Conservation (phyloP, 495 filamentous ascomycete genomes). For the Trichoderma parareesei region DNA sequence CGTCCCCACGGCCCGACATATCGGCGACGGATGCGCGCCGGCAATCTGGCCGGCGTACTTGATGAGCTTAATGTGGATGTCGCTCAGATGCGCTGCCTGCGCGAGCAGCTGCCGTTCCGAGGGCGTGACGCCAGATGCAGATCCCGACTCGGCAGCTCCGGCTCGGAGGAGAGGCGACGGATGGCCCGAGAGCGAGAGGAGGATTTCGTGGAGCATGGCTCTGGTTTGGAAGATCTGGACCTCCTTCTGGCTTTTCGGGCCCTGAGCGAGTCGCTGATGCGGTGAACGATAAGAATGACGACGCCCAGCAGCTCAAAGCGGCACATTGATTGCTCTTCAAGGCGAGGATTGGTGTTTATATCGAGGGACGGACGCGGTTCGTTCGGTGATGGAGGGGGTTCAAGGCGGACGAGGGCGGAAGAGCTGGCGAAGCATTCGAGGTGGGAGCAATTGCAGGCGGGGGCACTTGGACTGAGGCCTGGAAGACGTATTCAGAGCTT, state of each 20-base stretch:
- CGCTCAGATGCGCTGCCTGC: constrained; percentile 65
- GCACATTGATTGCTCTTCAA: constrained; percentile 25
- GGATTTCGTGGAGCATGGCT: constrained; percentile 91
- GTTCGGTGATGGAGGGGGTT: background rate
- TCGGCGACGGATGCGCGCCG: constrained; percentile 60
- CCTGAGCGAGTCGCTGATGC: constrained; percentile 23
- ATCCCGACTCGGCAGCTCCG: constrained; percentile 27
- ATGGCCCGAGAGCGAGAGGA: constrained; percentile 89
- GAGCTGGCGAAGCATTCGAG: background rate
- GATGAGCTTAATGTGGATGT: constrained; percentile 63
- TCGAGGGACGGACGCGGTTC: background rate
- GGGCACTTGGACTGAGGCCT: background rate
- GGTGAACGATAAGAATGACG: constrained; percentile 36
- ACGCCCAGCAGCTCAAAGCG: constrained; percentile 43
- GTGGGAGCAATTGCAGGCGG: background rate
- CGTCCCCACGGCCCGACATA: constrained; percentile 83
- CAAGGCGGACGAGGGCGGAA: constrained; percentile 1
- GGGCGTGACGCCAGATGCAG: constrained; percentile 50
- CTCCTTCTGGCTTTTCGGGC: background rate
- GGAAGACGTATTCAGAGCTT: too few relatives aligned
- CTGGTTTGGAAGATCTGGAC: constrained; percentile 11
- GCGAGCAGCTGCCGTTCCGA: constrained; percentile 74
- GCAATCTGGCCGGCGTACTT: constrained; percentile 55
- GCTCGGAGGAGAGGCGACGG: constrained; percentile 72
- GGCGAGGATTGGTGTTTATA: background rate